Evolutionary conservation across 169 alveolate species (phyloP).

Genomic region (Amoebophrya sp.): DNA sequence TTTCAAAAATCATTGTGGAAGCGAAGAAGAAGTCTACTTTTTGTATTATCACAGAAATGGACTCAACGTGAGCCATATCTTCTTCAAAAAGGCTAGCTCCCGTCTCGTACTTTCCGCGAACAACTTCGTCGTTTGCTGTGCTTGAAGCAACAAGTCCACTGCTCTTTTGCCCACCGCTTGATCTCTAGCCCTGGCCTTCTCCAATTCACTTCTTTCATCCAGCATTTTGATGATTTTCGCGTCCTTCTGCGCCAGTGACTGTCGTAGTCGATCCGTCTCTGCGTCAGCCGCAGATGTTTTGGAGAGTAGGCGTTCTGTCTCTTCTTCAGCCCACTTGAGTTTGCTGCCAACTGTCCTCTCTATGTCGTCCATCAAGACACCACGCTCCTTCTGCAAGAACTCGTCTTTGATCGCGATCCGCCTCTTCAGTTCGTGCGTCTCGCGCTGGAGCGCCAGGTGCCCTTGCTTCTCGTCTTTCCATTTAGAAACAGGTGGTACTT

Average conservation of each 20-base stretch:
- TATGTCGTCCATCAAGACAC: background rate
- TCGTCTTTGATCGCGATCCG: background rate
- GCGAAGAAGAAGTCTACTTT: no score
- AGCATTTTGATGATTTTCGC: background rate
- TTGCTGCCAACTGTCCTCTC: background rate
- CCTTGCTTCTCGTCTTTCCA: background rate
- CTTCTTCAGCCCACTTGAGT: background rate
- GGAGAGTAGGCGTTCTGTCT: background rate
- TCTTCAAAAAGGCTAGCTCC: background rate
- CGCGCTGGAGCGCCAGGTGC: background rate
- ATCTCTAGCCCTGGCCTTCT: background rate
- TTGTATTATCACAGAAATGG: no score
- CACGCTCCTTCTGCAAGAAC: background rate
- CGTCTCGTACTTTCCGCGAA: background rate
- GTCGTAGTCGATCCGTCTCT: background rate
- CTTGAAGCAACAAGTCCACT: background rate
- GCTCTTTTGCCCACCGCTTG: background rate
- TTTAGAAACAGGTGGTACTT: no score
- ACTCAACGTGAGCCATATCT: no score
- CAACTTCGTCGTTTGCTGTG: background rate
- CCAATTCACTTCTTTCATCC: background rate
- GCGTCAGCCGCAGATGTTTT: background rate
- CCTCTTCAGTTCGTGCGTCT: background rate
- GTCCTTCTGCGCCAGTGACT: background rate
- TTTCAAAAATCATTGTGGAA: no score